A percentile compares a stretch with the other conserved stretches of the same genome.
phyloP scores from a whole-genome alignment of 2,329 filamentous ascomycete genomes.

The Colletotrichum karsti region DNA sequence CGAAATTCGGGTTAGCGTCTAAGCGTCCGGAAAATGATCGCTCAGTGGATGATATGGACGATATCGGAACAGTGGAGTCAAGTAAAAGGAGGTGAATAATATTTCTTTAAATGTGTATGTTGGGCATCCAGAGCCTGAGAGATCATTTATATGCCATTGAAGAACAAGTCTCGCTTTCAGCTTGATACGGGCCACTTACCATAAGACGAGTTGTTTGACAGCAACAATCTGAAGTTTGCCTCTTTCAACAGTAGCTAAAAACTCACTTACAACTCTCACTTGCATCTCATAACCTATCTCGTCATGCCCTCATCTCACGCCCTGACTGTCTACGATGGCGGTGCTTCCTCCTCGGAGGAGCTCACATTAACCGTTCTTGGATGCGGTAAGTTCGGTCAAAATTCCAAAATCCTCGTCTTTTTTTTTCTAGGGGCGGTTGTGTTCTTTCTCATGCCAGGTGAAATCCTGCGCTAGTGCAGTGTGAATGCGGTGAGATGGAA shows the following conservation, averaged over 20 bases:
- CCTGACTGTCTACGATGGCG: slow-evolving; percentile 38
- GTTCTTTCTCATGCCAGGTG: background rate
- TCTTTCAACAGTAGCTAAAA: background rate
- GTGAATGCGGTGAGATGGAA: no score
- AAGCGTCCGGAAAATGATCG: slow-evolving; percentile 1
- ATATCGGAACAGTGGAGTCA: slow-evolving; percentile 27
- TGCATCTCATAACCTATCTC: slow-evolving; percentile 13
- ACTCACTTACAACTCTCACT: slow-evolving; percentile 21
- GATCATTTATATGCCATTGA: background rate
- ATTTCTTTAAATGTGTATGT: slow-evolving; percentile 1
- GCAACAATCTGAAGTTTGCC: background rate
- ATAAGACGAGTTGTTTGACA: background rate
- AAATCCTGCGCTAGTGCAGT: no score
- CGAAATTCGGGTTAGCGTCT: background rate
- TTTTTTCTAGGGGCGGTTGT: no score
- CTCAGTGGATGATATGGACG: slow-evolving; percentile 18
- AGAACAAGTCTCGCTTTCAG: background rate
- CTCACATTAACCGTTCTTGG: slow-evolving; percentile 84
- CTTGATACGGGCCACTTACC: background rate
- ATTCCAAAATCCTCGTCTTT: no score
- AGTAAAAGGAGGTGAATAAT: slow-evolving; percentile 20
- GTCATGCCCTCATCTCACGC: slow-evolving; percentile 31
- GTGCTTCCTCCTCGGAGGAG: slow-evolving; percentile 42
- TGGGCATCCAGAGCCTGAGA: background rate
- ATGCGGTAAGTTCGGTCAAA: slow-evolving; percentile 69